Evolutionary conservation across 345 rosid species (phyloP).

Genomic region (Salix dunnii): DNA sequence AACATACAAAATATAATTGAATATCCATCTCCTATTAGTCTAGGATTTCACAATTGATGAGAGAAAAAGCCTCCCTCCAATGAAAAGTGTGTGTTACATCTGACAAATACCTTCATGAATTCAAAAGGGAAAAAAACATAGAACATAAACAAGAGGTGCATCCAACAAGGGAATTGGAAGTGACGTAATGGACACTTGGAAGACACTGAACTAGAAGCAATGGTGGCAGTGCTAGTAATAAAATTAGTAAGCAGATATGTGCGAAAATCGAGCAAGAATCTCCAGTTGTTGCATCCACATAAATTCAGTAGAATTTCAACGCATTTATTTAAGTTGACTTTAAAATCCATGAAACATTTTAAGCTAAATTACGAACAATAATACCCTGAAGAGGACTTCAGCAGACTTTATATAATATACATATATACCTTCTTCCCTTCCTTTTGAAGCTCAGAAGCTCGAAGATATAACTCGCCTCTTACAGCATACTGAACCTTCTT

Average conservation of each 20-base stretch:
- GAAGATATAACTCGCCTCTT: slow-evolving; percentile 94
- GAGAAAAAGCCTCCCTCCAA: background rate
- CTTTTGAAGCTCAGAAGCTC: slow-evolving; percentile 99
- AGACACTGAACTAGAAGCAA: background rate
- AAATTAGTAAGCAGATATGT: no score
- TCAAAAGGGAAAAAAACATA: background rate
- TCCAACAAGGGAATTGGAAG: background rate
- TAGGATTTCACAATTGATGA: background rate
- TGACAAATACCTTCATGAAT: background rate
- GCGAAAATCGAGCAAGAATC: background rate
- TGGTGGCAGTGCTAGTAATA: background rate
- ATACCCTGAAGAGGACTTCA: background rate
- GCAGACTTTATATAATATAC: background rate
- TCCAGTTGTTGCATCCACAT: background rate
- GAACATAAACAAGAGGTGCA: background rate
- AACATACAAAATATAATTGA: background rate
- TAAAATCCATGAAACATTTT: background rate
- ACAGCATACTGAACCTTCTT: slow-evolving; percentile 96
- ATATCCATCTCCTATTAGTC: background rate
- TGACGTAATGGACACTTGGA: background rate
- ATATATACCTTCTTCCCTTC: slow-evolving; percentile 85
- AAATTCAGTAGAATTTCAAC: background rate
- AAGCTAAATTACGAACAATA: background rate
- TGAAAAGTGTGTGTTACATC: background rate
- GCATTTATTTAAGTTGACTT: background rate